phyloP scores from a whole-genome alignment of 2,329 filamentous ascomycete species.

The Mycogone perniciosa region DNA sequence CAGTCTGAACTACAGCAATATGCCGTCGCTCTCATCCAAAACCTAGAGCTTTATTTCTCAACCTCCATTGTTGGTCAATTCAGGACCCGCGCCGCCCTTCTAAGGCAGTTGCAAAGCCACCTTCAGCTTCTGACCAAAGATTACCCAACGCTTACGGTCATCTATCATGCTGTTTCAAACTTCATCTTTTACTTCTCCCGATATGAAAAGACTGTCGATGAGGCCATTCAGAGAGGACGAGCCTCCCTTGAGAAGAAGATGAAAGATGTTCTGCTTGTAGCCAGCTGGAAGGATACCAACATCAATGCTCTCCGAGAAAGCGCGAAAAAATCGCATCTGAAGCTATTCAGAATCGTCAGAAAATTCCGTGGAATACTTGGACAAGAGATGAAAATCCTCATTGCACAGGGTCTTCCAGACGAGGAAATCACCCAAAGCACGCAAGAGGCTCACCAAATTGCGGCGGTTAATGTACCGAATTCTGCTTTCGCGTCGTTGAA shows the following conservation, averaged over 20 bases:
- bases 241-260: conserved; percentile 79
- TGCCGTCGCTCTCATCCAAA: conserved; percentile 62
- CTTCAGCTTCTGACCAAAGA: conserved; percentile 55
- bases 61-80: conserved; percentile 79
- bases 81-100: conserved; percentile 61
- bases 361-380: conserved; percentile 80
- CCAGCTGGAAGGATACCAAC: conserved; percentile 98
- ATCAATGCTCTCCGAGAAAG: conserved; percentile 85
- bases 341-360: conserved; percentile 82
- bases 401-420: conserved; percentile 55
- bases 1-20: conserved; percentile 57
- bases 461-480: conserved; percentile 9
- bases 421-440: conserved; percentile 23
- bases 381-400: conserved; percentile 64
- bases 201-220: conserved; percentile 60
- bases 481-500: conserved; percentile 19
- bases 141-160: conserved; percentile 48
- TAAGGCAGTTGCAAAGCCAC: conserved; percentile 60
- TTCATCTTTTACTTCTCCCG: conserved; percentile 70
- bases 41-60: conserved; percentile 71
- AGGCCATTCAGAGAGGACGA: conserved; percentile 62
- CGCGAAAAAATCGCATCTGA: conserved; percentile 81
- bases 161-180: conserved; percentile 63
- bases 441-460: not conserved
- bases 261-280: conserved; percentile 85